A percentile compares a stretch with the other conserved stretches of the same genome.
Evolutionary conservation across 1,284 basidiomycete genomes (phyloP).

Genomic region (Porodaedalea pini): DNA sequence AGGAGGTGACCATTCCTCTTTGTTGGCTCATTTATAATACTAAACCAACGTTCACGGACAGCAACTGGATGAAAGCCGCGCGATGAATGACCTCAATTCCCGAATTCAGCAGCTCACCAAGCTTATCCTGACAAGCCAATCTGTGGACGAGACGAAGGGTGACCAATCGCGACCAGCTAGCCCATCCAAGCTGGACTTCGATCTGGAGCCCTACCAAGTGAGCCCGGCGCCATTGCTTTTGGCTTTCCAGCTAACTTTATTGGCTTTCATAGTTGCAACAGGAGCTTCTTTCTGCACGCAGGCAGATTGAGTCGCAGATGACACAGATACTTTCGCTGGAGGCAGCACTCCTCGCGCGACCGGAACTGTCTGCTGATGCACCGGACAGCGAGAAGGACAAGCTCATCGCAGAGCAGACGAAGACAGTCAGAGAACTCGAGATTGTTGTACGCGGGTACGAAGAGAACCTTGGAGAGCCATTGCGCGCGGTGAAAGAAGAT

Average conservation of each 20-base stretch:
- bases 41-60: constrained; percentile 28
- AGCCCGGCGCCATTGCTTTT: constrained; percentile 17
- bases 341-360: constrained; percentile 61
- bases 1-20: constrained; percentile 47
- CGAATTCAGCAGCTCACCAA: constrained; percentile 84
- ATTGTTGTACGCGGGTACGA: constrained; percentile 68
- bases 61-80: constrained; percentile 76
- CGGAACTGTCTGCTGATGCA: constrained; percentile 53
- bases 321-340: constrained; percentile 80
- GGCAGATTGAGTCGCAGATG: constrained; percentile 71
- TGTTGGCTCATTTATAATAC: constrained; percentile 2
- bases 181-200: constrained; percentile 82
- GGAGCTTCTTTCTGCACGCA: constrained; percentile 72
- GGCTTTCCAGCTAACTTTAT: not conserved
- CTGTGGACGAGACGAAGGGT: constrained; percentile 62
- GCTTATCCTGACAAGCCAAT: constrained; percentile 82
- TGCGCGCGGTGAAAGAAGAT: constrained; percentile 71
- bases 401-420: constrained; percentile 62
- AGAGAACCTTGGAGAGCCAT: constrained; percentile 65
- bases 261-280: constrained; percentile 72
- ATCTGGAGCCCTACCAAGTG: constrained; percentile 79
- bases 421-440: constrained; percentile 69
- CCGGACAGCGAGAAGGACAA: constrained; percentile 69
- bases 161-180: constrained; percentile 72
- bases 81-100: constrained; percentile 76